A percentile compares a stretch with the other conserved stretches of the same genome.
Conservation (phyloP, 163 green algal species). For the Chlorella variabilis region DNA sequence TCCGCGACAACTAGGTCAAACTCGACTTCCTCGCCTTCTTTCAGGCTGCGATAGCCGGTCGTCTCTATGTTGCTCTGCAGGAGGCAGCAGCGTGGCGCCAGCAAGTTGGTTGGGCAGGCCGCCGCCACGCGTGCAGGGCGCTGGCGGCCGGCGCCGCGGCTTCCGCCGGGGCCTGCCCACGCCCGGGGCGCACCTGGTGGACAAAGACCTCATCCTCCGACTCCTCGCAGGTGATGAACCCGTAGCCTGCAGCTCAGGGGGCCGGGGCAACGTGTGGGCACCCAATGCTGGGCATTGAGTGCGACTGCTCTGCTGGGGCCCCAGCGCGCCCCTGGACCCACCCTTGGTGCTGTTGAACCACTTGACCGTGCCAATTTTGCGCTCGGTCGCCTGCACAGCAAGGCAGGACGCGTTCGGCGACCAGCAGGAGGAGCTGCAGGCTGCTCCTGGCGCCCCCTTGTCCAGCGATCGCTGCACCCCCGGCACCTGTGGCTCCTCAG, state of each 20-base stretch:
- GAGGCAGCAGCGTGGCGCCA: background rate
- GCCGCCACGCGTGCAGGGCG: no score
- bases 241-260: constrained; percentile 71
- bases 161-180: background rate
- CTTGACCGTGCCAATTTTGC: constrained; percentile 68
- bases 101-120: no score
- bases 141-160: no score
- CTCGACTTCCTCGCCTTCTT: constrained; percentile 91
- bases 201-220: constrained; percentile 93
- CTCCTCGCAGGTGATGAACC: constrained; percentile 92
- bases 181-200: constrained; percentile 69
- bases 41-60: constrained; percentile 90
- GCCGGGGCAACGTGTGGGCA: background rate
- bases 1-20: constrained; percentile 85
- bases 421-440: background rate
- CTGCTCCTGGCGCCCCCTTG: background rate
- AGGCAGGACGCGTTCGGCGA: background rate
- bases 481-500: constrained; percentile 17
- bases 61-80: constrained; percentile 91
- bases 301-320: no score
- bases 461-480: background rate
- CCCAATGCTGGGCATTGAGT: background rate
- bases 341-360: constrained; percentile 96
- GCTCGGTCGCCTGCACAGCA: constrained; percentile 10
- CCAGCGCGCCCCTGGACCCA: background rate